These are phyloP conservation scores for Paecilomyces formosus DNA, from an alignment of 2,329 filamentous ascomycete species.

Conservation along the genomic window DNA sequence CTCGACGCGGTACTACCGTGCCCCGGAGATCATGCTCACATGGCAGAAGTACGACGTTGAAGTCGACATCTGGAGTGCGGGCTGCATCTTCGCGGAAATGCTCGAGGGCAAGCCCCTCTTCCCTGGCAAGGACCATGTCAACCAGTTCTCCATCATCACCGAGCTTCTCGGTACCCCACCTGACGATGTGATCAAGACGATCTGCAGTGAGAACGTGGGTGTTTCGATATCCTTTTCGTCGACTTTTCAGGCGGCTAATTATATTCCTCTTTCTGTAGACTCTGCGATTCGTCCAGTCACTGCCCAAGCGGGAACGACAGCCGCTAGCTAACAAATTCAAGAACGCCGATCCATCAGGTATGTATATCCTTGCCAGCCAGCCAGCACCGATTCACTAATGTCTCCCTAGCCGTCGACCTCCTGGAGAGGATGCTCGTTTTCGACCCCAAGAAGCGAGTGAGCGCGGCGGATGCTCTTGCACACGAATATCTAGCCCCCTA, in stretches of 20 bases:
- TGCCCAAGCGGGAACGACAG: slow-evolving; percentile 88
- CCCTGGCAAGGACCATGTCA: slow-evolving; percentile 98
- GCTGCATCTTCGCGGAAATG: slow-evolving; percentile 99
- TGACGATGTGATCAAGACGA: slow-evolving; percentile 97
- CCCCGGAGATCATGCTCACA: slow-evolving; percentile 98
- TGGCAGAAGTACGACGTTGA: slow-evolving; percentile 99
- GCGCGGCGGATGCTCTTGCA: slow-evolving; percentile 73
- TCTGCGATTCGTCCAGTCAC: slow-evolving; percentile 90
- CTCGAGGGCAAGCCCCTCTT: slow-evolving; percentile 96
- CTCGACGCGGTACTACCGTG: slow-evolving; percentile 96
- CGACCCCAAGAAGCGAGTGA: slow-evolving; percentile 92
- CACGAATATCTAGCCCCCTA: slow-evolving; percentile 95
- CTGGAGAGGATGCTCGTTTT: slow-evolving; percentile 97
- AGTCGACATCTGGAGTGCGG: slow-evolving; percentile 98
- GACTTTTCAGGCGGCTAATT: slow-evolving; percentile 15
- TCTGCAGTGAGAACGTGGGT: slow-evolving; percentile 92
- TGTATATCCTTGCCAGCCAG: slow-evolving; percentile 16
- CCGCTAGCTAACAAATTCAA: slow-evolving; percentile 85
- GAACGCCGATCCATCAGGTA: slow-evolving; percentile 82
- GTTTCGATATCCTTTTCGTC: not conserved
- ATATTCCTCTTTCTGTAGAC: slow-evolving; percentile 51
- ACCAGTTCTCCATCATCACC: slow-evolving; percentile 99
- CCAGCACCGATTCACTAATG: slow-evolving; percentile 5
- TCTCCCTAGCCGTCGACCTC: slow-evolving; percentile 68
- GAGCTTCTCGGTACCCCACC: slow-evolving; percentile 93